phyloP scores from a whole-genome alignment of 2,329 filamentous ascomycete genomes.

The Beauveria medogensis region DNA sequence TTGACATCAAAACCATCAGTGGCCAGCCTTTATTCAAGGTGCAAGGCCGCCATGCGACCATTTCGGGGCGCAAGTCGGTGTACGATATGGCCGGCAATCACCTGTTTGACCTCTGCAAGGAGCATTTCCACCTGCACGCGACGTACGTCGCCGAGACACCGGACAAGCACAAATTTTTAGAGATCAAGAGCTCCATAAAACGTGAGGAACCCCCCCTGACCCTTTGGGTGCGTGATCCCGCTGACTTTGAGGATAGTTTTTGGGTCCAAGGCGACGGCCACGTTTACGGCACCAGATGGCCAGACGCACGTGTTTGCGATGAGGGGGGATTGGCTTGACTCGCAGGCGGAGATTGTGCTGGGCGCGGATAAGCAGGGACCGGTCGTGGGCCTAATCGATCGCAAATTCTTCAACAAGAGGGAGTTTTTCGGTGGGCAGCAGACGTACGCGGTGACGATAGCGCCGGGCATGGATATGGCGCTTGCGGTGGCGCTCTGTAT shows the following conservation, averaged over 20 bases:
- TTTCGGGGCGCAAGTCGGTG: conserved; percentile 49
- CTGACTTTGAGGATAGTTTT: conserved; percentile 30
- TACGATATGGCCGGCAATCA: conserved; percentile 43
- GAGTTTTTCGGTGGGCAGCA: conserved; percentile 54
- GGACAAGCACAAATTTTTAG: conserved; percentile 38
- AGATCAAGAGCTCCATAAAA: conserved; percentile 47
- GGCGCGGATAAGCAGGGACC: conserved; percentile 38
- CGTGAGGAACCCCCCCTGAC: conserved; percentile 28
- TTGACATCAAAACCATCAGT: conserved; percentile 49
- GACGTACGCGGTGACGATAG: conserved; percentile 56
- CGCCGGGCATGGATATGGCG: conserved; percentile 57
- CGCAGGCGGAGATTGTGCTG: conserved; percentile 44
- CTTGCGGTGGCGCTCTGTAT: conserved; percentile 60
- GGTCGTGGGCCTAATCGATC: conserved; percentile 49
- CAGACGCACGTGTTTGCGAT: conserved; percentile 41
- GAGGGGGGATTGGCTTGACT: conserved; percentile 54
- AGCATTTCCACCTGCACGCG: conserved; percentile 40
- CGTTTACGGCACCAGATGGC: conserved; percentile 44
- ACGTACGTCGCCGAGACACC: conserved; percentile 43
- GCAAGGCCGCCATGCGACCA: conserved; percentile 43
- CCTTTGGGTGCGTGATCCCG: too few relatives aligned
- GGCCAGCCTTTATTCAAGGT: conserved; percentile 48
- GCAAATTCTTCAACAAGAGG: conserved; percentile 48
- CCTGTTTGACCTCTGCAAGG: conserved; percentile 51
- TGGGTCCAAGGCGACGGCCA: conserved; percentile 46